A percentile compares a stretch with the other conserved stretches of the same genome.
phyloP scores from a whole-genome alignment of 2,329 filamentous ascomycete genomes.

The Cercospora sojina region DNA sequence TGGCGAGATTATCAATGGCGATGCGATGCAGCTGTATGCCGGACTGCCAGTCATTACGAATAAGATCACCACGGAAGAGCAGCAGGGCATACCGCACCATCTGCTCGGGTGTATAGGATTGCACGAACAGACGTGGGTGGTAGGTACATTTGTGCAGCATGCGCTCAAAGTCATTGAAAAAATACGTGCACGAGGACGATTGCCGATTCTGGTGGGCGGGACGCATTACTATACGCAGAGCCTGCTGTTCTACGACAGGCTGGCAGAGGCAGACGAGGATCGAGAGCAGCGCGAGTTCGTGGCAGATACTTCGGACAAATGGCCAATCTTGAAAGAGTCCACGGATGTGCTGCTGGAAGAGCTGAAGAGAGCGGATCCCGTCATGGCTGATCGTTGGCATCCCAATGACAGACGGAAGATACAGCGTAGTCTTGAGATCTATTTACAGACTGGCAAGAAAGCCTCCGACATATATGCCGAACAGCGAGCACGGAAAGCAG shows the following conservation, averaged over 20 bases:
- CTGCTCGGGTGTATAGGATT: conserved; percentile 76
- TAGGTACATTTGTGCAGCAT: conserved; percentile 71
- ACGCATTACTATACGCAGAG: conserved; percentile 95
- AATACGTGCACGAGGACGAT: conserved; percentile 71
- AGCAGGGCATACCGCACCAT: conserved; percentile 80
- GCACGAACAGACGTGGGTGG: conserved; percentile 77
- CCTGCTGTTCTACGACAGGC: conserved; percentile 73
- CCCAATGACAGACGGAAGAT: conserved; percentile 92
- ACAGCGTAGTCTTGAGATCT: conserved; percentile 84
- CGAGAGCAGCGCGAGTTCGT: conserved; percentile 31
- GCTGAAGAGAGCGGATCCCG: conserved; percentile 77
- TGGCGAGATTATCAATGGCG: conserved; percentile 94
- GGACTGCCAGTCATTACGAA: conserved; percentile 95
- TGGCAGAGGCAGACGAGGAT: conserved; percentile 53
- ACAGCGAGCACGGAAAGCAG: conserved; percentile 49
- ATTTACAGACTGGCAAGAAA: conserved; percentile 72
- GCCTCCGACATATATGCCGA: conserved; percentile 86
- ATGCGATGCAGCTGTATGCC: conserved; percentile 96
- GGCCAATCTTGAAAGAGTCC: conserved; percentile 69
- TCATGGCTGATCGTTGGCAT: conserved; percentile 90
- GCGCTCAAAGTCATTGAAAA: conserved; percentile 70
- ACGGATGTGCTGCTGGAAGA: conserved; percentile 71
- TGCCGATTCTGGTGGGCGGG: conserved; percentile 90
- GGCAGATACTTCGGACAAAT: conserved; percentile 43
- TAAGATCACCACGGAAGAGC: conserved; percentile 75